Evolutionary conservation across 371 early-diverging fungal species (phyloP).

Genomic region (Rhizomucor pusillus): DNA sequence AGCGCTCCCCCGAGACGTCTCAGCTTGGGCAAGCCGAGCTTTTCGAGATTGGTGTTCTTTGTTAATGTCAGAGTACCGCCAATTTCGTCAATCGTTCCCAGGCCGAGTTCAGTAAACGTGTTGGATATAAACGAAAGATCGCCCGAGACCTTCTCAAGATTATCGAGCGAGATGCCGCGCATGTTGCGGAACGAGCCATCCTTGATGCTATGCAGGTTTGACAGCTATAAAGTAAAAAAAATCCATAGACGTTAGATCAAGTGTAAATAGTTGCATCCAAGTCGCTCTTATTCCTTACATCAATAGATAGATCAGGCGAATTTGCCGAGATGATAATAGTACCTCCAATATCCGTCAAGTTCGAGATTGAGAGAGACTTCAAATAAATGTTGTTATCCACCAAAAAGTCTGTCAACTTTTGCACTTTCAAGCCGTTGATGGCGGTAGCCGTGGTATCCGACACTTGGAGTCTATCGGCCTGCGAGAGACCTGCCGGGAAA

Average conservation of each 20-base stretch:
- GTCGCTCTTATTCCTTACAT: slow-evolving; percentile 18
- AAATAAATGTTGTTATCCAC: slow-evolving; percentile 51
- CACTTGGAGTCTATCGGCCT: slow-evolving; percentile 32
- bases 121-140: slow-evolving; percentile 48
- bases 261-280: background rate
- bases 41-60: slow-evolving; percentile 37
- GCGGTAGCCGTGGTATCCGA: slow-evolving; percentile 45
- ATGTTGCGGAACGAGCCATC: slow-evolving; percentile 43
- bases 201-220: slow-evolving; percentile 25
- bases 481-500: slow-evolving; percentile 37
- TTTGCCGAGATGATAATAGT: slow-evolving; percentile 45
- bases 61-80: slow-evolving; percentile 49
- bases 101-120: slow-evolving; percentile 26
- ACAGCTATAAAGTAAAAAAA: slow-evolving; percentile 14
- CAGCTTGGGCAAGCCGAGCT: slow-evolving; percentile 41
- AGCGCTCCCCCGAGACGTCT: slow-evolving; percentile 50
- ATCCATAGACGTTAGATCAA: background rate
- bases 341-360: slow-evolving; percentile 26
- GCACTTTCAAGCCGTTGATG: slow-evolving; percentile 40
- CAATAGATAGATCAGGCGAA: slow-evolving; percentile 24
- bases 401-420: slow-evolving; percentile 28
- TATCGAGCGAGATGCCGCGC: slow-evolving; percentile 27
- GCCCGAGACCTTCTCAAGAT: slow-evolving; percentile 35
- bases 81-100: slow-evolving; percentile 32
- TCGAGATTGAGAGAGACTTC: slow-evolving; percentile 33